These are phyloP conservation scores for Kodamaea restingae DNA, from an alignment of 805 yeast genomes.

Conservation along the genomic window DNA sequence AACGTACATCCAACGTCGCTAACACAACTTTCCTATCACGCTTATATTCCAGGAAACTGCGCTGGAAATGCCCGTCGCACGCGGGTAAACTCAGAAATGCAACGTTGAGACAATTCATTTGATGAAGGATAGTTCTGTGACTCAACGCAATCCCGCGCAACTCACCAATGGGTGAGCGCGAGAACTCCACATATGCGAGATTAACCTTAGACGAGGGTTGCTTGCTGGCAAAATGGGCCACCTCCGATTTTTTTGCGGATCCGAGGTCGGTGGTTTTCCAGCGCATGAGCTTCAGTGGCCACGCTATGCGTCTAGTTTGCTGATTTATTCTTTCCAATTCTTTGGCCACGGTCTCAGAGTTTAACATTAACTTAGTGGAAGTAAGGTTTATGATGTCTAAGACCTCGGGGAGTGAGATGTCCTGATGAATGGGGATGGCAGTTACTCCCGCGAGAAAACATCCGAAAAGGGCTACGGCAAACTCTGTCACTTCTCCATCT, in stretches of 20 bases:
- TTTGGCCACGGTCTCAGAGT: constrained; percentile 75
- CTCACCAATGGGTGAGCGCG: constrained; percentile 87
- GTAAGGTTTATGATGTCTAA: constrained; percentile 68
- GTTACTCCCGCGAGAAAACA: constrained; percentile 91
- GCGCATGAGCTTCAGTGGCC: constrained; percentile 72
- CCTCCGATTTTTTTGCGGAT: constrained; percentile 39
- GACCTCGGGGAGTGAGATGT: constrained; percentile 63
- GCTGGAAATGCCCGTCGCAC: constrained; percentile 50
- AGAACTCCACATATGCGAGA: constrained; percentile 89
- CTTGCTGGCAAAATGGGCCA: constrained; percentile 22
- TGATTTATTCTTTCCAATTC: constrained; percentile 61
- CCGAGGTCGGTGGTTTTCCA: constrained; percentile 92
- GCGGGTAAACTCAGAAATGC: constrained; percentile 65
- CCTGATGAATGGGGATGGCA: constrained; percentile 88
- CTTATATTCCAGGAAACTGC: constrained; percentile 29
- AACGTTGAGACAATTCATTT: constrained; percentile 71
- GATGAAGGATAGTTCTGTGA: constrained; percentile 83
- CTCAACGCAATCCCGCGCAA: constrained; percentile 90
- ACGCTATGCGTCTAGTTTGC: constrained; percentile 41
- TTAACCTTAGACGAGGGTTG: constrained; percentile 34
- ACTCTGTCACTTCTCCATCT: constrained; percentile 79
- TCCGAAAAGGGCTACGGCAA: constrained; percentile 80
- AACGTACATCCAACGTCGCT: constrained; percentile 40
- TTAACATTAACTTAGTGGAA: constrained; percentile 70
- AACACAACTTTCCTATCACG: constrained; percentile 51